phyloP scores from a whole-genome alignment of 768 basidiomycete species.

The Rhizopogon sp. region DNA sequence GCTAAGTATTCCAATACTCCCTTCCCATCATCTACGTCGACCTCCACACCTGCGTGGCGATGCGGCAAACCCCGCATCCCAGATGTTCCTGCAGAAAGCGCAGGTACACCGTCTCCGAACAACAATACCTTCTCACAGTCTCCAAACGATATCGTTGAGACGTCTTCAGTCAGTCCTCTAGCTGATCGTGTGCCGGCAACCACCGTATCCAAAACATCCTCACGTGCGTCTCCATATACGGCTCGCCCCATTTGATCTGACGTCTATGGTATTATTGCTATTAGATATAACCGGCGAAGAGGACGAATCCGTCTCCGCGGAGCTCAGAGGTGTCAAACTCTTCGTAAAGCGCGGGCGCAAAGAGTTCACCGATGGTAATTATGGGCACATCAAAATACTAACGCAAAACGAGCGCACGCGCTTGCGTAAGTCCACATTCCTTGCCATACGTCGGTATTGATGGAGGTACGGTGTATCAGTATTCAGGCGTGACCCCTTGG shows the following conservation, averaged over 20 bases:
- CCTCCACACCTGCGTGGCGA: constrained; percentile 23
- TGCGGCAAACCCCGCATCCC: constrained; percentile 4
- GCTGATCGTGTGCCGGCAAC: neutral
- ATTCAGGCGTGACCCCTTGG: constrained; percentile 66
- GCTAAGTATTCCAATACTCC: constrained; percentile 21
- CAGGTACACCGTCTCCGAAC: neutral
- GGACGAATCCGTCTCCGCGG: constrained; percentile 49
- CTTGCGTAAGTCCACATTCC: constrained; percentile 25
- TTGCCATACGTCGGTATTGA: constrained; percentile 9
- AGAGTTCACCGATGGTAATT: constrained; percentile 55
- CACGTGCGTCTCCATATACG: constrained; percentile 11
- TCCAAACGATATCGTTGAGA: constrained; percentile 11
- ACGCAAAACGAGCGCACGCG: constrained; percentile 28
- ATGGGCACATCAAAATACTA: constrained; percentile 58
- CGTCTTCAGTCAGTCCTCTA: neutral
- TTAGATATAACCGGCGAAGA: constrained; percentile 57
- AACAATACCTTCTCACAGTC: constrained; percentile 11
- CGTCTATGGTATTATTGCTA: neutral
- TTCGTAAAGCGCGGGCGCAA: constrained; percentile 35
- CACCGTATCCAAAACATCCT: constrained; percentile 6
- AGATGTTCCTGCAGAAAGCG: constrained; percentile 4
- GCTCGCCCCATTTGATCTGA: neutral
- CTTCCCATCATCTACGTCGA: constrained; percentile 15
- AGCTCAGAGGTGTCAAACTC: constrained; percentile 57
- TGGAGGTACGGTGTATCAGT: constrained; percentile 36